Conservation (phyloP, 257 asterid species). For the Orobanche coerulescens region DNA sequence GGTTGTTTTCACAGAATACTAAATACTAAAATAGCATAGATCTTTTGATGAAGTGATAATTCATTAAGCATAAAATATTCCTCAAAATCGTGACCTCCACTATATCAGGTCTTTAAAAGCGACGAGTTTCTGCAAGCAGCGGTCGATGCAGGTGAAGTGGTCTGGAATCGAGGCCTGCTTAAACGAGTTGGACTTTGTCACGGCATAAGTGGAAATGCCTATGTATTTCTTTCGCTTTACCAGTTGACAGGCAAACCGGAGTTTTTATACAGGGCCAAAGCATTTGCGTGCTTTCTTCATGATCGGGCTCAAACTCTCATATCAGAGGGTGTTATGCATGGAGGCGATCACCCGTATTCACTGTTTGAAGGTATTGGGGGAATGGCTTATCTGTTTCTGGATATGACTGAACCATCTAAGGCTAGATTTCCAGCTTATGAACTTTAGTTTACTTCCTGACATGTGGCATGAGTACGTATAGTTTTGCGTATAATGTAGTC, state of each 20-base stretch:
- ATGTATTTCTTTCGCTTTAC: constrained; percentile 65
- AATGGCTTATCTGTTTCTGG: constrained; percentile 62
- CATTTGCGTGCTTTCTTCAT: constrained; percentile 61
- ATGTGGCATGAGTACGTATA: no score
- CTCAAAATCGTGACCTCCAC: neutral
- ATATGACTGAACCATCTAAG: constrained; percentile 50
- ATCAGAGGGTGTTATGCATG: constrained; percentile 64
- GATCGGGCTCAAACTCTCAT: constrained; percentile 50
- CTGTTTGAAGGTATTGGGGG: constrained; percentile 76
- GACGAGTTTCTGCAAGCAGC: constrained; percentile 69
- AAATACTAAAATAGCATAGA: neutral
- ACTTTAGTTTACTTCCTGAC: constrained; percentile 32
- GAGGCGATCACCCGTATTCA: constrained; percentile 72
- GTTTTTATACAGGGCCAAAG: constrained; percentile 63
- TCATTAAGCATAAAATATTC: neutral
- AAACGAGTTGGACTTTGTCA: constrained; percentile 82
- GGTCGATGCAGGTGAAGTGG: constrained; percentile 62
- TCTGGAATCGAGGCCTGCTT: constrained; percentile 73
- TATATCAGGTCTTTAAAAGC: constrained; percentile 50
- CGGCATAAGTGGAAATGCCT: constrained; percentile 77
- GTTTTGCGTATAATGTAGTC: no score
- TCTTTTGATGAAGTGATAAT: neutral
- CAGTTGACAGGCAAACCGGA: constrained; percentile 55
- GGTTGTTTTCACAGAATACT: neutral
- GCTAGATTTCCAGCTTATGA: constrained; percentile 67